Percentiles rank a stretch among this genome's conserved stretches.
Evolutionary conservation across 768 basidiomycete species (phyloP).

Genomic region (Wakefieldia striispora): DNA sequence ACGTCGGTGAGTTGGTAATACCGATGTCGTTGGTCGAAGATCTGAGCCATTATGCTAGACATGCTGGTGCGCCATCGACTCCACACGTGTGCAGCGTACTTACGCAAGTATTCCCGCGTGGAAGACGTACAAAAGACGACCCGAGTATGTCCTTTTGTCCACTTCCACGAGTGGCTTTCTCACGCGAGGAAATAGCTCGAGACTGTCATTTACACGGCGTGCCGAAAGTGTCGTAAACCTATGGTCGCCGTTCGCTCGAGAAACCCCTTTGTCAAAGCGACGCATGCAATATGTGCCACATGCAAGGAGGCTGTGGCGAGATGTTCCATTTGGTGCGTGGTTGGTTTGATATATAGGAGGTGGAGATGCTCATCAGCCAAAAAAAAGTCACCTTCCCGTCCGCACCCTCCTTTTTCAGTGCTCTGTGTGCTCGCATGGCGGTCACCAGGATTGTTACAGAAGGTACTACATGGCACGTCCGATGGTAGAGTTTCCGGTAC

Average conservation of each 20-base stretch:
- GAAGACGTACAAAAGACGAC: conserved; percentile 54
- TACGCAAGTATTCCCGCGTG: conserved; percentile 60
- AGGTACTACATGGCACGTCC: conserved; percentile 62
- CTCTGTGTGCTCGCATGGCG: conserved; percentile 75
- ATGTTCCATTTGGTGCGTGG: conserved; percentile 74
- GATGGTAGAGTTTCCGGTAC: conserved; percentile 42
- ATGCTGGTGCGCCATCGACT: conserved; percentile 59
- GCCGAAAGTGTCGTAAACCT: conserved; percentile 68
- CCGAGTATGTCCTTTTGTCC: conserved; percentile 38
- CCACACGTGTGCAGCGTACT: conserved; percentile 66
- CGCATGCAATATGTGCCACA: conserved; percentile 52
- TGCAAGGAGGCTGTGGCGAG: conserved; percentile 49
- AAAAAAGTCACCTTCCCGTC: conserved; percentile 65
- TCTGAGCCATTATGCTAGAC: conserved; percentile 40
- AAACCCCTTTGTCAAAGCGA: conserved; percentile 34
- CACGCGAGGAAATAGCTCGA: conserved; percentile 47
- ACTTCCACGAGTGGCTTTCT: neutral
- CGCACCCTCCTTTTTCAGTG: conserved; percentile 70
- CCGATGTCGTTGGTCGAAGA: neutral
- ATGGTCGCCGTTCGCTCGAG: conserved; percentile 39
- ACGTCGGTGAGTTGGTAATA: conserved; percentile 54
- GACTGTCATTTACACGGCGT: conserved; percentile 68
- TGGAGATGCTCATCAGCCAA: neutral
- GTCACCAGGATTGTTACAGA: conserved; percentile 76
- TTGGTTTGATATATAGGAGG: neutral